These are phyloP conservation scores for Hypoxylon sp. DNA, from an alignment of 2,329 filamentous ascomycete species.

Conservation along the genomic window DNA sequence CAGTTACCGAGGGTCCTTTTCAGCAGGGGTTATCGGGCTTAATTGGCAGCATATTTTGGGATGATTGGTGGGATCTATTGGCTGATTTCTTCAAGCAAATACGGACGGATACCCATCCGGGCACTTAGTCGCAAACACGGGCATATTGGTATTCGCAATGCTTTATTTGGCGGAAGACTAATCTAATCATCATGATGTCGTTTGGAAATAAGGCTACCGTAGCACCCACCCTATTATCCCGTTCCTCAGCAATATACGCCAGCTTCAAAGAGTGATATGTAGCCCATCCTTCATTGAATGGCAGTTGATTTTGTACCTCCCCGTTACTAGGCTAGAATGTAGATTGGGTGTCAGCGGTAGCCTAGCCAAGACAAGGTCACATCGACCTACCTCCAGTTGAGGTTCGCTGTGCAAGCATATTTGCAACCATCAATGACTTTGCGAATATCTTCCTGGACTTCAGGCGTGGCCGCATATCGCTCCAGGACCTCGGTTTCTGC, in stretches of 20 bases:
- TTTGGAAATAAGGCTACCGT: not conserved
- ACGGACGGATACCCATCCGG: too few relatives aligned
- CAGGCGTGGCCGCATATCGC: conserved; percentile 13
- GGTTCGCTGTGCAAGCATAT: conserved; percentile 33
- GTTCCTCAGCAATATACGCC: not conserved
- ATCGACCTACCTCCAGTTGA: conserved; percentile 37
- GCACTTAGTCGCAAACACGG: not conserved
- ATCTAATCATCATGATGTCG: not conserved
- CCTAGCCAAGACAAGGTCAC: not conserved
- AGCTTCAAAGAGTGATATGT: conserved; percentile 21
- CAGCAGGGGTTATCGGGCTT: too few relatives aligned
- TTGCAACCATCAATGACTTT: conserved; percentile 35
- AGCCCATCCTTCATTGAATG: conserved; percentile 26
- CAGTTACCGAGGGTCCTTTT: too few relatives aligned
- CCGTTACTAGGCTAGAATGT: conserved; percentile 12
- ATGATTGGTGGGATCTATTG: too few relatives aligned
- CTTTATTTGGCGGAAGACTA: not conserved
- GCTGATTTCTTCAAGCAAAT: too few relatives aligned
- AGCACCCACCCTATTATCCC: not conserved
- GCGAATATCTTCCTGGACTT: conserved; percentile 17
- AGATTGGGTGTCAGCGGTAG: not conserved
- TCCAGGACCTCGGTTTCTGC: conserved; percentile 23
- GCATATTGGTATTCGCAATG: not conserved
- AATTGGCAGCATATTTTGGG: too few relatives aligned
- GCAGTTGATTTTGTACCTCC: conserved; percentile 29